A percentile compares a stretch with the other conserved stretches of the same genome.
Conservation (phyloP, 129 eudicot genomes). For the Centella asiatica region DNA sequence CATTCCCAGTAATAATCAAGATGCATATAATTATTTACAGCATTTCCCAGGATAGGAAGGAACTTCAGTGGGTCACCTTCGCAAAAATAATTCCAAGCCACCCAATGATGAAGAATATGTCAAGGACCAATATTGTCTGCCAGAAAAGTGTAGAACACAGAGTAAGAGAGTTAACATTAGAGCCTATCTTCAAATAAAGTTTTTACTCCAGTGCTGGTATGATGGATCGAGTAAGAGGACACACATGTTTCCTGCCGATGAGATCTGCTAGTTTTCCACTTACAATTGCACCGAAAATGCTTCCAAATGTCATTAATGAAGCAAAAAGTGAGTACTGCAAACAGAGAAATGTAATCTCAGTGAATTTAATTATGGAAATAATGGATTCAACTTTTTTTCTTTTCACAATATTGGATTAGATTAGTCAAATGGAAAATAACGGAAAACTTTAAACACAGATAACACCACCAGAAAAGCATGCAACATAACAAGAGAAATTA, state of each 20-base stretch:
- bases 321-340: slow-evolving; percentile 30
- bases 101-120: slow-evolving; percentile 18
- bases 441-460: not conserved
- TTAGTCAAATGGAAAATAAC: not conserved
- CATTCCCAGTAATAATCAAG: not conserved
- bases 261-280: slow-evolving; percentile 27
- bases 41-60: not conserved
- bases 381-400: not conserved
- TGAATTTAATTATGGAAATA: not conserved
- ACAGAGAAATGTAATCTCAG: not conserved
- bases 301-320: slow-evolving; percentile 28
- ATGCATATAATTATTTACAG: not conserved
- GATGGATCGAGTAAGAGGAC: not conserved
- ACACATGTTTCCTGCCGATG: slow-evolving; percentile 28
- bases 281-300: slow-evolving; percentile 25
- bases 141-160: not conserved
- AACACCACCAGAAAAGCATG: not conserved
- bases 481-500: not conserved
- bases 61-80: slow-evolving; percentile 12
- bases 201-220: not conserved
- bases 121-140: slow-evolving; percentile 24
- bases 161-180: not conserved
- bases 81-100: slow-evolving; percentile 22
- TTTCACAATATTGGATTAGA: not conserved
- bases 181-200: not conserved